A percentile compares a stretch with the other conserved stretches of the same genome.
These are phyloP conservation scores for Juncus inflexus DNA, from an alignment of 176 grass and related monocot genomes.

Conservation along the genomic window DNA sequence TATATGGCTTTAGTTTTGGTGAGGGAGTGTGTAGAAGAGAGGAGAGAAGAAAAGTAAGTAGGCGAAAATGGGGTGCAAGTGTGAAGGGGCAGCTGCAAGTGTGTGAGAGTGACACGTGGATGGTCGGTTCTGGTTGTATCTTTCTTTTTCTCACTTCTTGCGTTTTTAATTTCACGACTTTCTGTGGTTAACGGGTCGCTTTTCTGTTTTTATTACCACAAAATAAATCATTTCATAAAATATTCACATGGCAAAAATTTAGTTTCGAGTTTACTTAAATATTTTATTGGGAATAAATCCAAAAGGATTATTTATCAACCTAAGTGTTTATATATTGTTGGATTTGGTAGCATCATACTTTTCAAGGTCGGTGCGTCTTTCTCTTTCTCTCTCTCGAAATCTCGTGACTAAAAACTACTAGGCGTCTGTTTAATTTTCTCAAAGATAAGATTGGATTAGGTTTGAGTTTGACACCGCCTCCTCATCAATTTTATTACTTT, in stretches of 20 bases:
- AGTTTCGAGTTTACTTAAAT: too few relatives aligned
- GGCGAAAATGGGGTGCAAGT: not conserved
- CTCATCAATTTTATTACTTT: not conserved
- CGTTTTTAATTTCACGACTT: slow-evolving; percentile 7
- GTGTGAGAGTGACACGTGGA: slow-evolving; percentile 13
- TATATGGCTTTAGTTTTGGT: slow-evolving; percentile 19
- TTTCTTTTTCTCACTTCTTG: slow-evolving; percentile 8
- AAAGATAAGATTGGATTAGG: slow-evolving; percentile 1
- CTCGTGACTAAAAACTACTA: slow-evolving; percentile 15
- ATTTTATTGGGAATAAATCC: slow-evolving; percentile 7
- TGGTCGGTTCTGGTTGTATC: slow-evolving; percentile 21
- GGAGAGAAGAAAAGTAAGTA: not conserved
- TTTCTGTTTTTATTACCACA: not conserved
- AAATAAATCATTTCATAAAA: not conserved
- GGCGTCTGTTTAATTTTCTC: slow-evolving; percentile 2
- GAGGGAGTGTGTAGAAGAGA: not conserved
- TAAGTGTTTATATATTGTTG: not conserved
- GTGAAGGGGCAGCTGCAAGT: slow-evolving; percentile 18
- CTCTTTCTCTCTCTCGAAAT: slow-evolving; percentile 4
- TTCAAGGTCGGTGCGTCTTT: slow-evolving; percentile 24
- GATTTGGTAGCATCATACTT: slow-evolving; percentile 17
- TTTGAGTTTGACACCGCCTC: slow-evolving; percentile 4
- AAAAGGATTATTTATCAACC: slow-evolving; percentile 3
- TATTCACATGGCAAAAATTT: too few relatives aligned
- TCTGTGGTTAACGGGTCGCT: not conserved